Conservation (phyloP, 2,329 filamentous ascomycete genomes). For the Ophiocordyceps camponoti-leonardi region DNA sequence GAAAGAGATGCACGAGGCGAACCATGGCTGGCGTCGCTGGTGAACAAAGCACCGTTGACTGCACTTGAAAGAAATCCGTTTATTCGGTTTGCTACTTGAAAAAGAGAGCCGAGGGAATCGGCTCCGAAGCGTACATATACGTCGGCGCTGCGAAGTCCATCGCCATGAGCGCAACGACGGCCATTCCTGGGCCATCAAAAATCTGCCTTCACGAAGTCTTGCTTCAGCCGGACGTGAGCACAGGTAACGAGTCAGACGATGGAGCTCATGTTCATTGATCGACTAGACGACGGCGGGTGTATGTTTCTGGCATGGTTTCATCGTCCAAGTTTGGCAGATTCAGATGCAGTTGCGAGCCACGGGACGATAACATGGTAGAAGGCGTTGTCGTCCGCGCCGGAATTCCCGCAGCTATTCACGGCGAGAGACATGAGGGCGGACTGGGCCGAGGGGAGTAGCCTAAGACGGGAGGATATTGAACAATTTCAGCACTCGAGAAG, state of each 20-base stretch:
- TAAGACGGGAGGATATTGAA: neutral
- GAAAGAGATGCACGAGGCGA: conserved; percentile 3
- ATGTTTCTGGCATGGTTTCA: neutral
- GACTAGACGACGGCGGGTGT: neutral
- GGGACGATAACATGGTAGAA: neutral
- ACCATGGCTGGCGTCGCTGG: conserved; percentile 5
- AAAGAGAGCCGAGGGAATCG: neutral
- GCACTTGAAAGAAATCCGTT: neutral
- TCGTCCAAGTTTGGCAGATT: neutral
- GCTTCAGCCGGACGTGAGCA: neutral
- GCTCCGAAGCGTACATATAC: neutral
- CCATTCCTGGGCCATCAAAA: neutral
- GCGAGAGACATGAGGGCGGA: neutral
- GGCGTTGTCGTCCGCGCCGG: neutral
- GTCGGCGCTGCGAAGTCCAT: neutral
- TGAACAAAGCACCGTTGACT: neutral
- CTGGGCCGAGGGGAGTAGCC: neutral
- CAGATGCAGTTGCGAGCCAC: neutral
- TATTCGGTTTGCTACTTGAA: neutral
- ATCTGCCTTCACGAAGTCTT: neutral
- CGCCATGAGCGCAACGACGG: neutral
- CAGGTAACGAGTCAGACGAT: neutral
- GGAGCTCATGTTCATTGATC: neutral
- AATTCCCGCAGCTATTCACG: neutral
- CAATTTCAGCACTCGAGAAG: neutral